Evolutionary conservation across 2,329 filamentous ascomycete species (phyloP).

Genomic region (Leptographium lundbergii): DNA sequence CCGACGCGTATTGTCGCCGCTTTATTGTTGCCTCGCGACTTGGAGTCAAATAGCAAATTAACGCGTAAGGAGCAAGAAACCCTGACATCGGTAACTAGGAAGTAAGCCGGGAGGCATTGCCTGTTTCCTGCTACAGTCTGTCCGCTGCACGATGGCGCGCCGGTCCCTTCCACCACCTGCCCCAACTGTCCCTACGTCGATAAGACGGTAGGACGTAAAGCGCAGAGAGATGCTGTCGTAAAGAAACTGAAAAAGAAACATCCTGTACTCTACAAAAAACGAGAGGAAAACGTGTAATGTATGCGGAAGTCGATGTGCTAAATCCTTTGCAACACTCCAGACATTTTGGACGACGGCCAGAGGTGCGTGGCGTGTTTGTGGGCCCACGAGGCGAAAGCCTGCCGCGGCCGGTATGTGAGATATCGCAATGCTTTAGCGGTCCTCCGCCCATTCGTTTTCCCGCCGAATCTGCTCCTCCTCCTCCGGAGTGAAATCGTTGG

Average conservation of each 20-base stretch:
- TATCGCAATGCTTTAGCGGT: slow-evolving; percentile 38
- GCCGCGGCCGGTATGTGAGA: neutral
- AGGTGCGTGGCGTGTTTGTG: neutral
- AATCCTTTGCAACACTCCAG: neutral
- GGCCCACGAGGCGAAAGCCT: neutral
- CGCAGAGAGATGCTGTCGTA: neutral
- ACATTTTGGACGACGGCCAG: neutral
- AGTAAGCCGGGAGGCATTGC: neutral
- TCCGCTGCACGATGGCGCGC: neutral
- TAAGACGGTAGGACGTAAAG: neutral
- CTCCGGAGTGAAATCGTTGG: slow-evolving; percentile 97
- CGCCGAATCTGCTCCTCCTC: slow-evolving; percentile 96
- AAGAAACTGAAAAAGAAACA: neutral
- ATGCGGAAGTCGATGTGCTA: neutral
- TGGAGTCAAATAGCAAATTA: neutral
- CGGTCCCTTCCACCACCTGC: neutral
- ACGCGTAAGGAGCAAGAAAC: neutral
- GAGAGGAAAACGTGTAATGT: neutral
- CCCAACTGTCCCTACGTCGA: neutral
- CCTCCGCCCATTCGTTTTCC: slow-evolving; percentile 87
- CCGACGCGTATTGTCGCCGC: too few relatives aligned
- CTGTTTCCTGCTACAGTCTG: neutral
- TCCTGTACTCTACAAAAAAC: neutral
- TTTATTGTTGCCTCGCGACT: neutral
- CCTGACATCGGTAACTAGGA: neutral